These are phyloP conservation scores for Delphinella strobiligena DNA, from an alignment of 2,329 filamentous ascomycete genomes.

Conservation along the genomic window DNA sequence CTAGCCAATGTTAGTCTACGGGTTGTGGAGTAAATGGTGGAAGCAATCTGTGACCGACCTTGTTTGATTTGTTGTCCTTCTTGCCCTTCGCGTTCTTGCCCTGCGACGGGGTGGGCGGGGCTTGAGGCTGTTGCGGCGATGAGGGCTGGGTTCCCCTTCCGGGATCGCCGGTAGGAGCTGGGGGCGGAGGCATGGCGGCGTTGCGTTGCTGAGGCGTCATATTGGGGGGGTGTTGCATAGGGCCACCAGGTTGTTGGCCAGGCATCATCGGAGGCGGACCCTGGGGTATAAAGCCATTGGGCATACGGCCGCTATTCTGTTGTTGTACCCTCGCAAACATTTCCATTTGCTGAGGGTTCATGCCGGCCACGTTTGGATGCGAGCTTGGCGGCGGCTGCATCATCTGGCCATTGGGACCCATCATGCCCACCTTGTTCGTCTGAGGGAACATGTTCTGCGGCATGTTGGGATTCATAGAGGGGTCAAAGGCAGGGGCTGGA, in stretches of 20 bases:
- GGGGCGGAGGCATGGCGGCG: slow-evolving; percentile 42
- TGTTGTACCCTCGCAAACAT: slow-evolving; percentile 21
- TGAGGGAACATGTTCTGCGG: slow-evolving; percentile 16
- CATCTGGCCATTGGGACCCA: slow-evolving; percentile 43
- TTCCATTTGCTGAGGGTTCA: slow-evolving; percentile 41
- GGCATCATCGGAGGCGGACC: slow-evolving; percentile 28
- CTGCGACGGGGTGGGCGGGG: slow-evolving; percentile 66
- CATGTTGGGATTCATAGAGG: slow-evolving; percentile 36
- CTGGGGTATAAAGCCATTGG: slow-evolving; percentile 25
- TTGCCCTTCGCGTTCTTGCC: slow-evolving; percentile 60
- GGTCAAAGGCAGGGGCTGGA: slow-evolving; percentile 48
- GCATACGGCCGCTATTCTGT: slow-evolving; percentile 23
- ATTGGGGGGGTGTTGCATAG: slow-evolving; percentile 40
- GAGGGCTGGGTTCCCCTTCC: slow-evolving; percentile 29
- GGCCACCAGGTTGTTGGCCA: slow-evolving; percentile 19
- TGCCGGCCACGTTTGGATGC: slow-evolving; percentile 48
- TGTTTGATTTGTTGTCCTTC: slow-evolving; percentile 55
- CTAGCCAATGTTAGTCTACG: too few species aligned
- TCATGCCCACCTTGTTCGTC: slow-evolving; percentile 39
- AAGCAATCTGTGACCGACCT: slow-evolving; percentile 42
- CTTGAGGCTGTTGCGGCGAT: slow-evolving; percentile 36
- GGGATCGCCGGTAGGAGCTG: slow-evolving; percentile 29
- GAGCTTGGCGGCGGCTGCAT: slow-evolving; percentile 46
- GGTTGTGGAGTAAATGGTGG: slow-evolving; percentile 10
- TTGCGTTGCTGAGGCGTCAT: slow-evolving; percentile 62